Base-by-base conservation (phyloP, 2,329 filamentous ascomycete genomes). In the Curvularia verruculosa region DNA sequence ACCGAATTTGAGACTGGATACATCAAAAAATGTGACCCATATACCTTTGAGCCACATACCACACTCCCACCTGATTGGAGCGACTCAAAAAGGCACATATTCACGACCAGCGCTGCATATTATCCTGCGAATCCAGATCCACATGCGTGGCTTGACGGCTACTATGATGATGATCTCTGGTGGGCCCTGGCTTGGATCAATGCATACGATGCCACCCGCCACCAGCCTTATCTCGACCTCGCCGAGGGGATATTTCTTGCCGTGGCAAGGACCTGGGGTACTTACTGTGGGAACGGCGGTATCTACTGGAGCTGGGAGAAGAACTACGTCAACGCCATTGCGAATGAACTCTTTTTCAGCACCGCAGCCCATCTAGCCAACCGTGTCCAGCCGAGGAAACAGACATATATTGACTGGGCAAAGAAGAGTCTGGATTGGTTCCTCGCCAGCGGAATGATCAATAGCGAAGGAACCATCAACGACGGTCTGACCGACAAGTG, bases 311-410 rank as follows among this genome's bases (percentile, higher is more conserved):
- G 79, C 56, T 77, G 77, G 47, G 60, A 73, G 1, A 73, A 79
- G 26, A 71, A 73, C 2, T 82, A 83, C 56, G 76, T 81, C 44
- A 83, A 82, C 57, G 82, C 84, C 1, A 84, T 87, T 29, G 78
- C 82, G 2, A 87, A 86, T 55, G 83, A 84, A 60, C 79, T 87
- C 2, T 86, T 84, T 67, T 70, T 87, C 2, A 80, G 78, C 3
- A 77, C 83, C 0, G 84, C 83, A 2, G 83, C 84, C 7, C 81
- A 84, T 55, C 77, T 87, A 7, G 83, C 84, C 1, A 85, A 82
- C 37, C 81, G 84, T 2, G 58, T 34, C 13, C 3, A 39, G 3
- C 1, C 72, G 0, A 76, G 77, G 9, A 72, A 70, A 31, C 51
- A 65, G 0, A 71, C 76, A 23, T 84, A 84, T 54, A 62, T 78